phyloP scores from a whole-genome alignment of 768 basidiomycete species.

The Gautieria morchelliformis region DNA sequence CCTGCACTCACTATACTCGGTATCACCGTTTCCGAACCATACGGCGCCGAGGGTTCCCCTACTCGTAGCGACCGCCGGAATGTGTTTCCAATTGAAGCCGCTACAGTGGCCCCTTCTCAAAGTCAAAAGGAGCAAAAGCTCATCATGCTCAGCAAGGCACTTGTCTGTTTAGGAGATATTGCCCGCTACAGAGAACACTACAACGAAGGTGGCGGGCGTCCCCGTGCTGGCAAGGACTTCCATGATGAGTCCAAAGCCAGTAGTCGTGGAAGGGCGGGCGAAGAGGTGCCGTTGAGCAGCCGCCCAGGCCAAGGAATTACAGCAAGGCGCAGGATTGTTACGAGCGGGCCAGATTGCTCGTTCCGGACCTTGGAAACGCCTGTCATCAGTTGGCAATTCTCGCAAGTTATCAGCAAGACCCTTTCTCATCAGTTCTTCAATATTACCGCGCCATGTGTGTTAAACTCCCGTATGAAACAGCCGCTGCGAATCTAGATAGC shows the following conservation, averaged over 20 bases:
- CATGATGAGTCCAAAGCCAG: constrained; percentile 49
- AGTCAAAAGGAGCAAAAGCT: constrained; percentile 55
- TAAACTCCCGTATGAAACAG: constrained; percentile 76
- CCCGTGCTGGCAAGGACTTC: constrained; percentile 39
- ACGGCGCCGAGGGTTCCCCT: constrained; percentile 22
- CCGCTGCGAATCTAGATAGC: constrained; percentile 72
- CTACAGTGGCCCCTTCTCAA: constrained; percentile 29
- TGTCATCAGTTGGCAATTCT: constrained; percentile 95
- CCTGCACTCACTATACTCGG: constrained; percentile 48
- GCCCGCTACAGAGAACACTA: constrained; percentile 90
- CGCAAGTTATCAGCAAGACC: constrained; percentile 73
- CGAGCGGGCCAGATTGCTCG: constrained; percentile 70
- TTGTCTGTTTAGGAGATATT: constrained; percentile 91
- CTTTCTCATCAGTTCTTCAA: constrained; percentile 70
- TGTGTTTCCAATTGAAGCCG: constrained; percentile 43
- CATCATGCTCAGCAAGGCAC: constrained; percentile 74
- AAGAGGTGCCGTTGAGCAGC: constrained; percentile 30
- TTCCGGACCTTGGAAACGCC: constrained; percentile 87
- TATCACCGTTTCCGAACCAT: constrained; percentile 32
- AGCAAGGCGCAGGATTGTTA: constrained; percentile 73
- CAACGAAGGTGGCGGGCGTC: constrained; percentile 57
- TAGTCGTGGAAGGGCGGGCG: constrained; percentile 41
- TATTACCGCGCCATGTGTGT: constrained; percentile 92
- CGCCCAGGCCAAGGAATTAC: constrained; percentile 55
- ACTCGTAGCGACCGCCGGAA: constrained; percentile 35